A percentile compares a stretch with the other conserved stretches of the same genome.
phyloP scores from a whole-genome alignment of 768 basidiomycete species.

The Chlorophyllum brunneum region DNA sequence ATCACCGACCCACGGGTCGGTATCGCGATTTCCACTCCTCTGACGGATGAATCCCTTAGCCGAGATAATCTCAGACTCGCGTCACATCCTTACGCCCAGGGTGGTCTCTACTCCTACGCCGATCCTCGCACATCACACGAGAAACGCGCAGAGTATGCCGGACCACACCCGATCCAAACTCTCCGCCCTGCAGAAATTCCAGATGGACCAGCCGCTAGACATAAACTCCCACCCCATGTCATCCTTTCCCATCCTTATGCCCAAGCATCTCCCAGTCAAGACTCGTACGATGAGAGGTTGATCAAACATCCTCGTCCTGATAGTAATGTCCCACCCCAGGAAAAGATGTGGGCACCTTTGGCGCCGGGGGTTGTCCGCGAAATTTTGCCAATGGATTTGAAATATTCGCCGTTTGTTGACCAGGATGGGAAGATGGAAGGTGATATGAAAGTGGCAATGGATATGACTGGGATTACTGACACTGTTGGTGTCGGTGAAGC shows the following conservation, averaged over 20 bases:
- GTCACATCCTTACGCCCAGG: conserved; percentile 49
- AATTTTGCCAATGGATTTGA: conserved; percentile 39
- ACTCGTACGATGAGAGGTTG: conserved; percentile 28
- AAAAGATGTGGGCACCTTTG: conserved; percentile 50
- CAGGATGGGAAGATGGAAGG: conserved; percentile 18
- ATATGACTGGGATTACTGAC: conserved; percentile 24
- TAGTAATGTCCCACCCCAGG: conserved; percentile 34
- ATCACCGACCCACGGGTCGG: conserved; percentile 31
- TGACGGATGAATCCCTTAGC: conserved; percentile 24
- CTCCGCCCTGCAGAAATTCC: conserved; percentile 4
- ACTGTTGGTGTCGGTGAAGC: conserved; percentile 62
- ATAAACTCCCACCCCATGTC: conserved; percentile 35
- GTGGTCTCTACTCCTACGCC: conserved; percentile 26
- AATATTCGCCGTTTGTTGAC: conserved; percentile 44
- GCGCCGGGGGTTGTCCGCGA: conserved; percentile 42
- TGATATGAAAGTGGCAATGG: conserved; percentile 4
- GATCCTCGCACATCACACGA: conserved; percentile 8
- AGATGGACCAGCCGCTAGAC: conserved; percentile 22
- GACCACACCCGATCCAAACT: conserved; percentile 26
- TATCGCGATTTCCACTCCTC: conserved; percentile 33
- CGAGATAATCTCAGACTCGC: conserved; percentile 31
- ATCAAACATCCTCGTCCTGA: conserved; percentile 30
- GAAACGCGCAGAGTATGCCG: conserved; percentile 29
- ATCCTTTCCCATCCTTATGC: conserved; percentile 42
- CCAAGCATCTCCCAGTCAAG: conserved; percentile 29